Evolutionary conservation across 1,284 basidiomycete species (phyloP), one percentile per base, ranked within the genome.

Genomic region (Malassezia obtusa): DNA sequence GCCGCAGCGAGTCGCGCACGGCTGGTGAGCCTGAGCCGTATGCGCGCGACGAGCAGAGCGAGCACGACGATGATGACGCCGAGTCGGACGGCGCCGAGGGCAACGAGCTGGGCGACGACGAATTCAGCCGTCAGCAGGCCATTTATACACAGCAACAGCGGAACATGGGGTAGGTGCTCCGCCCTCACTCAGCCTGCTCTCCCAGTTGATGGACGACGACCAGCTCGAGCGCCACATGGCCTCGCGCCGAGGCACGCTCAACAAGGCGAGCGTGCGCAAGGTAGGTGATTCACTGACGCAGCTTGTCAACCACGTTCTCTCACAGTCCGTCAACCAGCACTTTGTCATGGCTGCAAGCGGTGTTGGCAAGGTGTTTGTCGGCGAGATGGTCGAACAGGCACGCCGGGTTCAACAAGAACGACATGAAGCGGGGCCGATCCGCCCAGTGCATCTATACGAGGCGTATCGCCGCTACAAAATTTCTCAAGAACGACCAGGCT

Each of bases 161-260:
- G 33, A 66, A 67, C 19, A 68, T 74, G 58, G 75, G 69, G 70
- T 74, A 44, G 21, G 65, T 45, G 4, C 8, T 22, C 5, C n/a
- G 25, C 14, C 38, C 59, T 38, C 38, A 59, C 28, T 25, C n/a
- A 59, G 86, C 67, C 83, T 89, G 38, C 77, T 90, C 51, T 86
- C 90, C 80, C 85, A 89, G 71, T 86, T 87, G 62, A 86, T 91
- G 67, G 84, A 83, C 57, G 79, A 83, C 2, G 83, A 80, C 14
- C 88, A 92, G 70, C 86, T 88, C 65, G 87, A 89, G 50, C 80
- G 89, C 0, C 90, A 89, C 65, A 87, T 89, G 67, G 85, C 86
- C 0, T 91, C 89, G 65, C 78, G 88, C 51, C 78, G 87, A 43
- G 84, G 87, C 58, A 86, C 86, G 3, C 75, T 91, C 24, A 84